Evolutionary conservation across 441 rosid genomes (phyloP).

Genomic region (Francoa sonchifolia): DNA sequence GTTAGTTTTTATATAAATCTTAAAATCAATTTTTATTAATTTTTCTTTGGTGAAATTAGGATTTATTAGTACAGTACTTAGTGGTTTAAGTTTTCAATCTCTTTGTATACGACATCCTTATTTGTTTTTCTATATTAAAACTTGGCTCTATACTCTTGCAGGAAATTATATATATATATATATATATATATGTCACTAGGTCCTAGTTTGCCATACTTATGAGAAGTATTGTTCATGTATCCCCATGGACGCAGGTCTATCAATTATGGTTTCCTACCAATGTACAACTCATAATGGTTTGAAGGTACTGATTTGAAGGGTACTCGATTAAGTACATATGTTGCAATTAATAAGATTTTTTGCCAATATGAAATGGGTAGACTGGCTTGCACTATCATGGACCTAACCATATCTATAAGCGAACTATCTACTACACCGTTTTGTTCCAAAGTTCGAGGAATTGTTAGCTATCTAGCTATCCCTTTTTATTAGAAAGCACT

Average conservation of each 20-base stretch:
- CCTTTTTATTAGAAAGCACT: background rate
- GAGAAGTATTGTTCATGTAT: background rate
- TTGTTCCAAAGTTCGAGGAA: background rate
- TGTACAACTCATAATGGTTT: background rate
- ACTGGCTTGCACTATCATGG: background rate
- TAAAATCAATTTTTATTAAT: too few relatives aligned
- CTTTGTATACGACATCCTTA: too few relatives aligned
- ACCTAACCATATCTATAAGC: background rate
- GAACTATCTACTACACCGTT: conserved; percentile 1
- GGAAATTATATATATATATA: too few relatives aligned
- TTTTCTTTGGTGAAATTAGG: too few relatives aligned
- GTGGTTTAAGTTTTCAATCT: too few relatives aligned
- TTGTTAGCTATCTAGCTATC: background rate
- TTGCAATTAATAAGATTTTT: background rate
- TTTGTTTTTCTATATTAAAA: too few relatives aligned
- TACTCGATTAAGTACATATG: background rate
- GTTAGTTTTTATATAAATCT: too few relatives aligned
- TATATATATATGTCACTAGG: too few relatives aligned
- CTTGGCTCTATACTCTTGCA: too few relatives aligned
- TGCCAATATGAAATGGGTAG: background rate
- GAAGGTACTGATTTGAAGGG: background rate
- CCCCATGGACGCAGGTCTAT: background rate
- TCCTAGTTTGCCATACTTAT: background rate
- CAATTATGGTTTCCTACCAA: background rate
- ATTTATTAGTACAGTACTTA: too few relatives aligned